Base-by-base conservation (phyloP, 2,329 filamentous ascomycete genomes). In the Hysterium pulicare region DNA sequence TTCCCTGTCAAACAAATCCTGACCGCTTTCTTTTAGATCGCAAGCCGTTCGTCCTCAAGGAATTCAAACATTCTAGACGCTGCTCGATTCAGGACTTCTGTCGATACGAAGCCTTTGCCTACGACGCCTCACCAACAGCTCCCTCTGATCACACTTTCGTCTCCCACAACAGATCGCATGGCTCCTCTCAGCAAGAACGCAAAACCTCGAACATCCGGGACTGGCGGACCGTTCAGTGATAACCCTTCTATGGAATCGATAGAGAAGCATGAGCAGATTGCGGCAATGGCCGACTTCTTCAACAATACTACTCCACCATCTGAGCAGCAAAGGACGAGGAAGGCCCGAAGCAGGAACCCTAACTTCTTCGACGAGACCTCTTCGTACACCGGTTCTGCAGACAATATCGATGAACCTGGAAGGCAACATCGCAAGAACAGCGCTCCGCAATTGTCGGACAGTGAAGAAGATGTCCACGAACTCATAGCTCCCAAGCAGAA, bases 31-130 rank as follows among this genome's bases (percentile, higher is more conserved):
- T 31, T 28, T 16, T 40, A 67, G 63, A 60, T 67, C 45, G 61
- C 62, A 20, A 67, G 62, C 20, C 59, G 61, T 33, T 62, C 63
- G n/a, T 66, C 62, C 6, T 67, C 63, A 9, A 56, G 63, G 17
- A 66, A 62, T 33, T 65, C 61, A 4, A 61, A 61, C 37, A 57
- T 62, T 19, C 56, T 61, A 37, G 62, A 67, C 37, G 53, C 54
- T 8, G 50, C 50, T 10, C 61, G 62, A 17, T n/a, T n/a, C n/a
- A n/a, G n/a, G n/a, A n/a, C n/a, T n/a, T n/a, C n/a, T n/a, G n/a
- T 59, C 22, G 56, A 60, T 24, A 64, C 64, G 47, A 67, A 67
- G 41, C 62, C 62, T 34, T 55, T 67, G 4, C 63, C 63, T 19
- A 62, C 51, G 16, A 53, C 60, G 9, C 61, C 61, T 7, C 57